These are phyloP conservation scores for Amanita molliuscula DNA, from an alignment of 768 basidiomycete species.

Conservation along the genomic window DNA sequence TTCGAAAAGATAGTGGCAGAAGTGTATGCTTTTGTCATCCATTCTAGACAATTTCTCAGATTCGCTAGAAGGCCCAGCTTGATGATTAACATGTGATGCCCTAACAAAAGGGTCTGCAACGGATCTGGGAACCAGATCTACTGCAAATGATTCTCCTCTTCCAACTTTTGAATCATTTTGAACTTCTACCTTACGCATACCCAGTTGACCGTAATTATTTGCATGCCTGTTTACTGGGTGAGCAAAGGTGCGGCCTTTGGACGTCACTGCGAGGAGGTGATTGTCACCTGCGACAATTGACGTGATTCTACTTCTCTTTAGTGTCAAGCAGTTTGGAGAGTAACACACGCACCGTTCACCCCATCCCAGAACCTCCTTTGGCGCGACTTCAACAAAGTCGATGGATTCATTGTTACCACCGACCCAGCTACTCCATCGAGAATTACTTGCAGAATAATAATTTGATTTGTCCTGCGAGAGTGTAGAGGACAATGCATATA, in stretches of 20 bases:
- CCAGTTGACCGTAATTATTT: conserved; percentile 79
- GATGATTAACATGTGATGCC: conserved; percentile 27
- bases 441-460: conserved; percentile 29
- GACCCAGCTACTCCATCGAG: conserved; percentile 56
- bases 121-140: conserved; percentile 50
- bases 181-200: conserved; percentile 56
- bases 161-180: conserved; percentile 20
- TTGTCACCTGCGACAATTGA: conserved; percentile 66
- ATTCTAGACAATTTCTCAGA: conserved; percentile 21
- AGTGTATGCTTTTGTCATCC: conserved; percentile 40
- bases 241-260: conserved; percentile 65
- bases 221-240: conserved; percentile 67
- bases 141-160: conserved; percentile 20
- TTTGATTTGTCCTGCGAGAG: conserved; percentile 33
- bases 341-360: conserved; percentile 50
- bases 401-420: conserved; percentile 40
- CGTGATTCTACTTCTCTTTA: conserved; percentile 38
- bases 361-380: conserved; percentile 43
- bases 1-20: conserved; percentile 64
- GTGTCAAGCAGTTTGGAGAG: neutral
- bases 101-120: conserved; percentile 40
- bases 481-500: conserved; percentile 58
- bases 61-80: conserved; percentile 16
- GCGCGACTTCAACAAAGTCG: conserved; percentile 52
- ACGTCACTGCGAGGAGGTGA: conserved; percentile 65